Conservation (phyloP, 805 yeast genomes). For the Nakazawaea sp. region DNA sequence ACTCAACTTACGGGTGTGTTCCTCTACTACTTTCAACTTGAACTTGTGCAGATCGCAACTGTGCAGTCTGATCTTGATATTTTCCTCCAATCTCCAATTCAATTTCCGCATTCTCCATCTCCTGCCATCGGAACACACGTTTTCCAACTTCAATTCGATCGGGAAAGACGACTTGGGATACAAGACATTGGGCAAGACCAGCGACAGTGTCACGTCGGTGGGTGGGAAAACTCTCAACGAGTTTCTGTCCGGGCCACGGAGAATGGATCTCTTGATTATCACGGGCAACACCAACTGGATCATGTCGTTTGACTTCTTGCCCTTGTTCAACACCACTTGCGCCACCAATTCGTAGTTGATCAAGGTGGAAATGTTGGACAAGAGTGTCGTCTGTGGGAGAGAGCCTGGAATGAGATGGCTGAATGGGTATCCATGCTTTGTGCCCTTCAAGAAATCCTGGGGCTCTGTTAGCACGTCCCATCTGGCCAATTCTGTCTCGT, state of each 20-base stretch:
- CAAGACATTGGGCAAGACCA: slow-evolving; percentile 80
- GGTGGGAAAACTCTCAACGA: slow-evolving; percentile 94
- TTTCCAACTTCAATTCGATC: slow-evolving; percentile 75
- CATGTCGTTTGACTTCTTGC: slow-evolving; percentile 25
- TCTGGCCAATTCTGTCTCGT: slow-evolving; percentile 59
- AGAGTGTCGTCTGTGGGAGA: slow-evolving; percentile 75
- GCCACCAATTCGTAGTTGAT: slow-evolving; percentile 79
- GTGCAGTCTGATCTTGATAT: slow-evolving; percentile 50
- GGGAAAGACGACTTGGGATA: slow-evolving; percentile 86
- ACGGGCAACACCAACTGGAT: slow-evolving; percentile 53
- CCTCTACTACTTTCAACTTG: slow-evolving; percentile 41
- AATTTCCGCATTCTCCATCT: slow-evolving; percentile 93
- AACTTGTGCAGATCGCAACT: slow-evolving; percentile 52
- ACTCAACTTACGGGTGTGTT: slow-evolving; percentile 25
- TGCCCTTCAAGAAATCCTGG: slow-evolving; percentile 53
- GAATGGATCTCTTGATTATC: slow-evolving; percentile 66
- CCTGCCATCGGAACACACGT: slow-evolving; percentile 47
- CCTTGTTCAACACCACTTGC: slow-evolving; percentile 16
- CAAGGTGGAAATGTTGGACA: slow-evolving; percentile 40
- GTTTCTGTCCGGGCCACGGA: slow-evolving; percentile 78
- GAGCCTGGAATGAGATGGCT: slow-evolving; percentile 85
- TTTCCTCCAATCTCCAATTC: slow-evolving; percentile 85
- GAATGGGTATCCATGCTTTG: slow-evolving; percentile 82
- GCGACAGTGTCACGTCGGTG: slow-evolving; percentile 81
- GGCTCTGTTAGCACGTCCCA: slow-evolving; percentile 78